Evolutionary conservation across 2,329 filamentous ascomycete genomes (phyloP).

Genomic region (Sporothrix phasma): DNA sequence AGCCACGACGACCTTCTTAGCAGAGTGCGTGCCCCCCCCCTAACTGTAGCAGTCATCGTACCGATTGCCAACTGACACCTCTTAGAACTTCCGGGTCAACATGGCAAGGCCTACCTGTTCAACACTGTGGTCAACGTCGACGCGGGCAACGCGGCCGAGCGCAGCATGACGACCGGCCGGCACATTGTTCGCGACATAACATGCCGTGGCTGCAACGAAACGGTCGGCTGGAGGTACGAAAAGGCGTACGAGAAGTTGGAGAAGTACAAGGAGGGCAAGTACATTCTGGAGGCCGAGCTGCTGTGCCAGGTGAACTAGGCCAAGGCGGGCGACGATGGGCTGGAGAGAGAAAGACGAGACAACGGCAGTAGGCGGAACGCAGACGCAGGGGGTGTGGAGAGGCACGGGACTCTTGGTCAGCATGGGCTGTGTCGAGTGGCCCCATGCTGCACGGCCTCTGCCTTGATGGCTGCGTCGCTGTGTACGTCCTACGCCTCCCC

Average conservation of each 20-base stretch:
- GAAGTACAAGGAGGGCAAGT: constrained; percentile 99
- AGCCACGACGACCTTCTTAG: constrained; percentile 96
- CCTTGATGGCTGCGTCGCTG: no score
- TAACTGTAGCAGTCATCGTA: neutral
- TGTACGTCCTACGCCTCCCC: neutral
- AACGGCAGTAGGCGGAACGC: no score
- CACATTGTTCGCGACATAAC: constrained; percentile 90
- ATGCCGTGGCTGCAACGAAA: constrained; percentile 83
- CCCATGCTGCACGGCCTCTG: neutral
- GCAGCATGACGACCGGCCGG: constrained; percentile 94
- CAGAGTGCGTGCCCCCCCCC: constrained; percentile 48
- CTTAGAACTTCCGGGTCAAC: constrained; percentile 91
- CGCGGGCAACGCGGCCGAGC: constrained; percentile 74
- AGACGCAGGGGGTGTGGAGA: neutral
- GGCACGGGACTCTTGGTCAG: neutral
- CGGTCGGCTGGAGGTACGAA: constrained; percentile 98
- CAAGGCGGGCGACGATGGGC: constrained; percentile 1
- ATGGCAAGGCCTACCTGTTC: constrained; percentile 97
- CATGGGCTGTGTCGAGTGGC: neutral
- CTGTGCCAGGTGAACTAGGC: constrained; percentile 68
- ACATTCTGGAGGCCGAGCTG: constrained; percentile 86
- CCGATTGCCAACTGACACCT: neutral
- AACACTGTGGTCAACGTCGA: constrained; percentile 87
- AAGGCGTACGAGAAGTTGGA: constrained; percentile 86
- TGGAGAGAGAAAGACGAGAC: neutral